These are phyloP conservation scores for Clathrospora elynae DNA, from an alignment of 2,329 filamentous ascomycete species.

Conservation along the genomic window DNA sequence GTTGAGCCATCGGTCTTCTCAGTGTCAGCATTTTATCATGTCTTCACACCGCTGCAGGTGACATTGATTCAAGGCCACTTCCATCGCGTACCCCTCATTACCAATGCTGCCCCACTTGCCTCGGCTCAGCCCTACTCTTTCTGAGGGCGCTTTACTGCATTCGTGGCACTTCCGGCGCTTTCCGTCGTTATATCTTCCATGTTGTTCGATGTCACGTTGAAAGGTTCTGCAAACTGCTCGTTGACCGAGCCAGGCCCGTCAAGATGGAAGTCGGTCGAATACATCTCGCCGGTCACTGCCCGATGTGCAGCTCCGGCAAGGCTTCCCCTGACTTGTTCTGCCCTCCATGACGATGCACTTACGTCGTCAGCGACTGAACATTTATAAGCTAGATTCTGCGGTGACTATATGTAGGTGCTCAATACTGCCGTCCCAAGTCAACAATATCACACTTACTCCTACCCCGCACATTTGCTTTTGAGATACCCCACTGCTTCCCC, in stretches of 20 bases:
- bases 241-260: too few species aligned
- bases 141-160: constrained; percentile 24
- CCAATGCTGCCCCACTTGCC: constrained; percentile 33
- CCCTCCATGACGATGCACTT: constrained; percentile 24
- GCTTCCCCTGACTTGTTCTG: not conserved
- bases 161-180: constrained; percentile 18
- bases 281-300: constrained; percentile 17
- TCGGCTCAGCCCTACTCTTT: constrained; percentile 23
- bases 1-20: too few species aligned
- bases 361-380: constrained; percentile 13
- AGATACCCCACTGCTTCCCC: constrained; percentile 4
- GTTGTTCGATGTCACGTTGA: constrained; percentile 9
- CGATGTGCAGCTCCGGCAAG: constrained; percentile 7
- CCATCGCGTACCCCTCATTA: constrained; percentile 24
- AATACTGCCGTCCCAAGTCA: constrained; percentile 8
- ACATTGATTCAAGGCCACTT: too few species aligned
- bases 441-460: constrained; percentile 1
- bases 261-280: too few species aligned
- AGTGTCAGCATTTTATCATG: too few species aligned
- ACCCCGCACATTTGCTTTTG: not conserved
- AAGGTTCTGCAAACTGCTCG: constrained; percentile 20
- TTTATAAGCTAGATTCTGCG: constrained; percentile 12
- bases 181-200: constrained; percentile 23
- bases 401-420: constrained; percentile 18
- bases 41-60: too few species aligned